Percentiles rank a stretch among this genome's conserved stretches.
Evolutionary conservation across 345 rosid species (phyloP).

Genomic region (Corymbia maculata): DNA sequence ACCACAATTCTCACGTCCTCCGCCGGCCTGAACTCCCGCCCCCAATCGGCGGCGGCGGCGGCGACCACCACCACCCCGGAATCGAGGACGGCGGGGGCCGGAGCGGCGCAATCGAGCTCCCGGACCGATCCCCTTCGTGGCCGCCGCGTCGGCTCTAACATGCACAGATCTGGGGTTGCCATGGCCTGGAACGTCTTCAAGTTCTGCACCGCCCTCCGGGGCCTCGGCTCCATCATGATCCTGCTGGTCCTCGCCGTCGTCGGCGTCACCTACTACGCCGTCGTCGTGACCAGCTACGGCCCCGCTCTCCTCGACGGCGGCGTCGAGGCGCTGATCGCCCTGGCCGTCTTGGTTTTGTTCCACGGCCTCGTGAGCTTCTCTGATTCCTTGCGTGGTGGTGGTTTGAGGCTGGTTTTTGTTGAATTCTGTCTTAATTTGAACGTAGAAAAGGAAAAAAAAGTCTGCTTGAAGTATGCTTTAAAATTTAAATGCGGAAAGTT

Average conservation of each 20-base stretch:
- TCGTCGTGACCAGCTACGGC: constrained; percentile 81
- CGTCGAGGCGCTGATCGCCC: constrained; percentile 43
- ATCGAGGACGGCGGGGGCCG: not conserved
- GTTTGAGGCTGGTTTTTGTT: not conserved
- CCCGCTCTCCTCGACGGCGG: constrained; percentile 70
- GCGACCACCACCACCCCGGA: not conserved
- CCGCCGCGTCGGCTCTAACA: constrained; percentile 7
- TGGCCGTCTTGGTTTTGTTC: constrained; percentile 54
- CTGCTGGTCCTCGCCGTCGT: constrained; percentile 84
- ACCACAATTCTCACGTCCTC: not conserved
- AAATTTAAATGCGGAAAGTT: not conserved
- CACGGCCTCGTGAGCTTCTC: constrained; percentile 52
- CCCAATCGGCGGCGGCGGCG: not conserved
- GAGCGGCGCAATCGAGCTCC: not conserved
- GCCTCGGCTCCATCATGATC: constrained; percentile 99
- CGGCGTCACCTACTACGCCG: constrained; percentile 88
- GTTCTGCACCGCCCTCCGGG: constrained; percentile 87
- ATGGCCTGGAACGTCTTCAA: constrained; percentile 99
- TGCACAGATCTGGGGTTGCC: constrained; percentile 92
- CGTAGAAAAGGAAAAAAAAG: not conserved
- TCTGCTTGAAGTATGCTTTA: not conserved
- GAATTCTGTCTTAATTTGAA: not conserved
- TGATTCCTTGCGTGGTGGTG: not conserved
- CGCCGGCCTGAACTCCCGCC: not conserved
- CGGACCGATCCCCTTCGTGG: not conserved